Evolutionary conservation across 495 filamentous ascomycete species (phyloP).

Genomic region (Penicillium alfredii): DNA sequence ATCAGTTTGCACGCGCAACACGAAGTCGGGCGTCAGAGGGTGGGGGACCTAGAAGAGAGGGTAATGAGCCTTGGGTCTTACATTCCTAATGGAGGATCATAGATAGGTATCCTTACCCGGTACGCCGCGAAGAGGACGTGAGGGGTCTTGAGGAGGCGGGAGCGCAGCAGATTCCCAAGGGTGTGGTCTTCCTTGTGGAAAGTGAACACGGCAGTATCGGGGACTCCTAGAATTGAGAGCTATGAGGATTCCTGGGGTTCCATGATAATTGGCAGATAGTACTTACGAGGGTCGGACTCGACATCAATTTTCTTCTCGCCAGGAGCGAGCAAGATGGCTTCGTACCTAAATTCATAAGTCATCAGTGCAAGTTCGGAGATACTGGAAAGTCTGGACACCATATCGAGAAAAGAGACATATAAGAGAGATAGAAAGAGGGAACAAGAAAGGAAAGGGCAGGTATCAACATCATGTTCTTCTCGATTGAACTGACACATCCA

Average conservation of each 20-base stretch:
- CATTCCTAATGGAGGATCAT: not conserved
- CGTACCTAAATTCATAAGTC: slow-evolving; percentile 56
- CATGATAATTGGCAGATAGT: too few relatives aligned
- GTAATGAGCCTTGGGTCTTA: too few relatives aligned
- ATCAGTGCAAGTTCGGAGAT: too few relatives aligned
- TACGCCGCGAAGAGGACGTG: slow-evolving; percentile 85
- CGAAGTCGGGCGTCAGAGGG: slow-evolving; percentile 77
- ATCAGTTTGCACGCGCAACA: slow-evolving; percentile 88
- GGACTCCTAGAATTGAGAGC: slow-evolving; percentile 55
- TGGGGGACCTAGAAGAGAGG: slow-evolving; percentile 65
- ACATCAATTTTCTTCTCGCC: slow-evolving; percentile 91
- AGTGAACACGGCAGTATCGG: slow-evolving; percentile 76
- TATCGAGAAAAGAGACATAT: too few relatives aligned
- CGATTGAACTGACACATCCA: slow-evolving; percentile 16
- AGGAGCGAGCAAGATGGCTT: slow-evolving; percentile 77
- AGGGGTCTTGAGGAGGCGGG: slow-evolving; percentile 68
- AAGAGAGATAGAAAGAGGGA: not conserved
- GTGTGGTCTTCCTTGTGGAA: slow-evolving; percentile 98
- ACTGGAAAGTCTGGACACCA: too few relatives aligned
- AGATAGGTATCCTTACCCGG: slow-evolving; percentile 51
- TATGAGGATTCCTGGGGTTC: too few relatives aligned
- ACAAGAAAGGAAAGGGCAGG: not conserved
- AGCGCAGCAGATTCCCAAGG: slow-evolving; percentile 79
- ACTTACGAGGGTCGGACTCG: slow-evolving; percentile 78
- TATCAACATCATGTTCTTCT: not conserved